Evolutionary conservation across 139 green algal species (phyloP).

Genomic region (Tetratostichococcus sp.): DNA sequence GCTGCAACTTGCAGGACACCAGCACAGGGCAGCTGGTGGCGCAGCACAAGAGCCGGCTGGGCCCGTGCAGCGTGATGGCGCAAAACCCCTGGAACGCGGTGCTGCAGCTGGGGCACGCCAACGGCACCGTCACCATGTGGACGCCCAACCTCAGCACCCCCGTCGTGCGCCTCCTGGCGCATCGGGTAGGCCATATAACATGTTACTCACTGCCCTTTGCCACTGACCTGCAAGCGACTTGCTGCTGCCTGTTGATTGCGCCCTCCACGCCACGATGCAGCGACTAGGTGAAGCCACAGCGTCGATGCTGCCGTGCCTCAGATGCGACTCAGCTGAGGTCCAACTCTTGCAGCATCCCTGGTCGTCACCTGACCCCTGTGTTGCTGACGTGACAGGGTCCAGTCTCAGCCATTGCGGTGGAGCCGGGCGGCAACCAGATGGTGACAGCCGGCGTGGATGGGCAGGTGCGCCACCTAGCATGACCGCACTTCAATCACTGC

Average conservation of each 20-base stretch:
- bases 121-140: slow-evolving; percentile 93
- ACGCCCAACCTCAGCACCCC: slow-evolving; percentile 87
- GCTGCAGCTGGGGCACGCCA: slow-evolving; percentile 77
- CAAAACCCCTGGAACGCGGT: slow-evolving; percentile 91
- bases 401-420: slow-evolving; percentile 27
- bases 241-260: too few species aligned
- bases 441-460: slow-evolving; percentile 83
- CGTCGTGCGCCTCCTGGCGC: slow-evolving; percentile 89
- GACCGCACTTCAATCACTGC: too few species aligned
- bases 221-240: too few species aligned
- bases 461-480: slow-evolving; percentile 60
- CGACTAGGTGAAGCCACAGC: too few species aligned
- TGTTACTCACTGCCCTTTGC: neutral
- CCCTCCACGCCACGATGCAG: too few species aligned
- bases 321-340: too few species aligned
- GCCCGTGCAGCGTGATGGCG: slow-evolving; percentile 69
- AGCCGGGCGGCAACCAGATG: slow-evolving; percentile 49
- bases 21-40: slow-evolving; percentile 87
- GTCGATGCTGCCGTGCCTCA: too few species aligned
- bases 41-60: slow-evolving; percentile 74
- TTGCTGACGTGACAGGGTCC: slow-evolving; percentile 12
- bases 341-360: too few species aligned
- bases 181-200: slow-evolving; percentile 34
- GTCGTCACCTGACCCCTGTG: too few species aligned
- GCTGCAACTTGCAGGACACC: slow-evolving; percentile 85